Evolutionary conservation across 148 eudicot species (phyloP).

Genomic region (Polygonum maritimum): DNA sequence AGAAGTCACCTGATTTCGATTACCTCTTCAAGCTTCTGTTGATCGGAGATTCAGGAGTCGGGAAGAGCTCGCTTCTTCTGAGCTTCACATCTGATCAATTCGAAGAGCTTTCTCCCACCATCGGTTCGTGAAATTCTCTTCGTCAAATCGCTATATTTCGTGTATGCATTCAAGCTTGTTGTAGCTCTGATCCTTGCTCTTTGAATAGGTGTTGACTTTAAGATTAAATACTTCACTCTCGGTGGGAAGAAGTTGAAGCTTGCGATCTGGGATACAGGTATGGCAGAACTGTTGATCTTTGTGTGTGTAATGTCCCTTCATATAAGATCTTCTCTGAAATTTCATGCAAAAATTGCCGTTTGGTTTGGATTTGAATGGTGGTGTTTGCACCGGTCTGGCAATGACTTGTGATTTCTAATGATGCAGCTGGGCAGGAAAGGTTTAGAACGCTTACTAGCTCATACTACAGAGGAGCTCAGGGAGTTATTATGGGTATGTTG

Average conservation of each 20-base stretch:
- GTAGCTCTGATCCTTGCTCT: not conserved
- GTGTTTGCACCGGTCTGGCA: not conserved
- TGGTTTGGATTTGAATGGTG: not conserved
- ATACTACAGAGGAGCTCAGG: conserved; percentile 13
- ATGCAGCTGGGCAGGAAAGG: conserved; percentile 14
- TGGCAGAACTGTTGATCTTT: not conserved
- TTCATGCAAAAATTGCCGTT: not conserved
- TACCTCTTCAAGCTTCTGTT: conserved; percentile 13
- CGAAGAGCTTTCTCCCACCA: conserved; percentile 78
- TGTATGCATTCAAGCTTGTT: not conserved
- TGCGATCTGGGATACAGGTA: conserved; percentile 79
- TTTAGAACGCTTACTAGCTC: conserved; percentile 11
- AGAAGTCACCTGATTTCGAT: conserved; percentile 9
- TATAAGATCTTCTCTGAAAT: not conserved
- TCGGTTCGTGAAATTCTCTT: conserved; percentile 32
- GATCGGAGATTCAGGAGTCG: conserved; percentile 18
- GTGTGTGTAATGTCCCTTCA: not conserved
- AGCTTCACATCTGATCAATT: conserved; percentile 56
- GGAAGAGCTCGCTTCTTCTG: conserved; percentile 40
- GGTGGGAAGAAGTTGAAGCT: conserved; percentile 61
- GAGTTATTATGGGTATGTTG: conserved; percentile 12
- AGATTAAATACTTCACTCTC: conserved; percentile 50
- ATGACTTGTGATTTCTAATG: not conserved
- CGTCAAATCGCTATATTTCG: not conserved
- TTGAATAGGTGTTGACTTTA: conserved; percentile 54